These are phyloP conservation scores for Bryoerythrophyllum caledonicum DNA, from an alignment of 225 moss, liverwort and hornwort species.

Conservation along the genomic window DNA sequence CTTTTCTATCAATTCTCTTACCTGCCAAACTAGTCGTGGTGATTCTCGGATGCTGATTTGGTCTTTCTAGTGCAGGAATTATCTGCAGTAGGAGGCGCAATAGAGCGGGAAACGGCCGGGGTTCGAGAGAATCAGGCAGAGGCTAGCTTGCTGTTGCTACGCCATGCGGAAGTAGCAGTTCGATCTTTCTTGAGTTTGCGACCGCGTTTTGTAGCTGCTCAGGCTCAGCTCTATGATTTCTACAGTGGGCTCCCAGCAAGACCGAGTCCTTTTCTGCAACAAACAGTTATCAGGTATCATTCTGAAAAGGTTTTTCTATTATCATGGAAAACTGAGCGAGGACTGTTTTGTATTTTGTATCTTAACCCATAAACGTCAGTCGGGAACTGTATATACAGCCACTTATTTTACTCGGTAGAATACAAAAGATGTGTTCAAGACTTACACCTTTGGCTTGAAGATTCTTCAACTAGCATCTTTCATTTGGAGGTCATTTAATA, in stretches of 20 bases:
- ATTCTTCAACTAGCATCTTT: too few relatives aligned
- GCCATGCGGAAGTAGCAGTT: conserved; percentile 94
- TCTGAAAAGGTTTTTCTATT: background rate
- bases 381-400: too few relatives aligned
- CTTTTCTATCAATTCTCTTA: background rate
- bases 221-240: conserved; percentile 76
- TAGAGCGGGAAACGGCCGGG: conserved; percentile 74
- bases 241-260: conserved; percentile 84
- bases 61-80: conserved; percentile 65
- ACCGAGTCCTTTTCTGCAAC: conserved; percentile 81
- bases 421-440: too few relatives aligned
- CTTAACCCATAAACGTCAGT: too few relatives aligned
- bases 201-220: conserved; percentile 71
- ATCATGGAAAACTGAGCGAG: background rate
- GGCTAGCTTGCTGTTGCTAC: conserved; percentile 58
- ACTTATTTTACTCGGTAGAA: too few relatives aligned
- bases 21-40: background rate
- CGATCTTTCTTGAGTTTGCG: conserved; percentile 82
- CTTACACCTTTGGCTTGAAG: too few relatives aligned
- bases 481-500: too few relatives aligned
- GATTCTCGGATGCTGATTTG: conserved; percentile 20
- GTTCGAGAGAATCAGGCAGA: conserved; percentile 67
- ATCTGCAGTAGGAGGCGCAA: conserved; percentile 69
- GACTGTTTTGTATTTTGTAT: background rate
- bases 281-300: conserved; percentile 69